Evolutionary conservation across 2,329 filamentous ascomycete genomes (phyloP), one percentile per base, ranked within the genome.

Genomic region (Fusarium nygamai): DNA sequence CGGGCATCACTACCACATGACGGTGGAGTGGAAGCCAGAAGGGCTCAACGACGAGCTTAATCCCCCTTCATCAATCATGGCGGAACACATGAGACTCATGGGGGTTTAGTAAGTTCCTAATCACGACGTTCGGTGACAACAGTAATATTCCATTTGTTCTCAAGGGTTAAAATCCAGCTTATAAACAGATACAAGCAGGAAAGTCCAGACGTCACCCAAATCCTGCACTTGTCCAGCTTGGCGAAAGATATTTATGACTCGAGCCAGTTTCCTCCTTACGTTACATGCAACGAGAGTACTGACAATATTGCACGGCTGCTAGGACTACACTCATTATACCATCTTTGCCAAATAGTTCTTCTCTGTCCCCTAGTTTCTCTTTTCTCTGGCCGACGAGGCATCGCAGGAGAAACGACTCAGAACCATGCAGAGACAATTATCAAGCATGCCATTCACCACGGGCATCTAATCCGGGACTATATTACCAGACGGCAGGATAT

Each of bases 71-170:
- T 47, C 31, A 17, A 36, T 36, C n/a, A 36, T 47, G 41, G n/a
- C 39, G 22, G 56, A 59, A 22, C 41, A 47, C 24, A 47, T 59
- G 41, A 19, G 34, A 12, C 56, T 59, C 31, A 36, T 59, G 56
- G 56, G 56, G 5, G 41, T 59, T 34, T 59, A 41, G 41, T 59
- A 17, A 29, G 29, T 33, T 27, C 2, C 11, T 5, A 19, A 3
- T 29, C 14, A 6, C 17, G 8, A 5, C 2, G 6, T 2, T 13
- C 1, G 1, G 11, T 9, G 8, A 7, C 8, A 1, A 3, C 11
- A 22, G 24, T 56, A n/a, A 56, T 31, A 8, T 6, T 29, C 6
- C 20, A 6, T 56, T 11, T 11, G 6, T 39, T 38, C 7, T 13
- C 5, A 10, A 56, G 53, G 53, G 53, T 41, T 2, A 56, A 56